Evolutionary conservation across 306 rosid species (phyloP), one percentile per base, ranked within the genome.

Genomic region (Rubus idaeus): DNA sequence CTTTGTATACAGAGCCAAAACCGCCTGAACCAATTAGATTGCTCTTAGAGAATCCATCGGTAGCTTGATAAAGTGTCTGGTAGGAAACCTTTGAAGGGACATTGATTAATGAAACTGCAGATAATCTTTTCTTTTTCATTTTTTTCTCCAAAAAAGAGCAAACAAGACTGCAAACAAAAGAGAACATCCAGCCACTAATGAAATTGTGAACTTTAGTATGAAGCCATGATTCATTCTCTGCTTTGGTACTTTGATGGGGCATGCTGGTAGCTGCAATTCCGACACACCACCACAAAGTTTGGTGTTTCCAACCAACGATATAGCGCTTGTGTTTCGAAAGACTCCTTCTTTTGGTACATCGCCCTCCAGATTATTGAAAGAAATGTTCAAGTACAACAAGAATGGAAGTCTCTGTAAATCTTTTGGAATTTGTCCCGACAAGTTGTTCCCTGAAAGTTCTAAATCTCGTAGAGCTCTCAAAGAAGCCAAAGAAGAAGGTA

Each of bases 301-400:
- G 2, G 17, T 0, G 66, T 79, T 83, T 71, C 81, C 81, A 0
- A 5, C 10, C 40, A 79, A 2, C 9, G 72, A 73, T 44, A 52
- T 9, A 10, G 14, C 40, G 18, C 76, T 85, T 21, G 60, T 35
- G 57, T 87, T 87, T 51, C 0, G 1, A 18, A 89, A 87, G 9
- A 78, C 77, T 14, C 91, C 91, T 49, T 74, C 4, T 1, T 50
- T 78, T 61, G 81, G 86, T 2, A 89, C 91, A 44, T 76, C 83
- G 0, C 89, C 91, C 1, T 74, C 86, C n/a, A 87, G 50, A 23
- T 30, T 20, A 39, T 85, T 87, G 23, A 78, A 85, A 7, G 91
- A 87, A 65, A 81, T 45, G 74, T 85, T 83, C 77, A 89, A 45
- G 65, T 80, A 63, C 0, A n/a, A 4, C 4, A 83, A 44, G 13